Evolutionary conservation across 257 asterid genomes (phyloP), one percentile per base, ranked within the genome.

Genomic region (Phtheirospermum japonicum): DNA sequence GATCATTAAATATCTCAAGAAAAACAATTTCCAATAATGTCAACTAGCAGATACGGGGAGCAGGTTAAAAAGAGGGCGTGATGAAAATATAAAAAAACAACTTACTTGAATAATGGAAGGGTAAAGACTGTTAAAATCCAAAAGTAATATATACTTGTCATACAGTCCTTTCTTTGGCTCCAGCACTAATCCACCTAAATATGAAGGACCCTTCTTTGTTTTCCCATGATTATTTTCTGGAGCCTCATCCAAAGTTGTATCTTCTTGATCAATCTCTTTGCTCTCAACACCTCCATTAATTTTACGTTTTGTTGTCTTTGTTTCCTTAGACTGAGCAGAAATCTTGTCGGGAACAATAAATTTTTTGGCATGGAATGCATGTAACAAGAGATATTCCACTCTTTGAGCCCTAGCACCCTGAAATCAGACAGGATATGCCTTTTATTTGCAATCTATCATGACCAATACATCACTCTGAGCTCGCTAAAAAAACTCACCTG

Each of bases 391-490:
- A 77, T 89, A 93, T 67, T 93, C 99, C 56, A 89, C 99, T 89
- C 96, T 87, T 74, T 89, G 99, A 59, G 99, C 99, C 81, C 99
- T 81, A 46, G 94, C 97, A 72, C 99, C 96, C 99, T 92, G 85
- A 67, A 78, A 71, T 70, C 16, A 62, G 64, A 73, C 64, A 68
- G 55, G 69, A 50, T 11, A 56, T 61, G 10, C 49, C 19, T 8
- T 67, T 68, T 61, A 51, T 43, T 51, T 31, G 57, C 61, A 60
- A 37, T 49, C 51, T 63, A 9, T 65, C 36, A 64, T 14, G 20
- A 59, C n/a, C 33, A 28, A 57, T 30, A 45, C 56, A 39, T 68
- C 32, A 67, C 36, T 52, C 60, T 31, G 42, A 77, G 75, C 49
- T 63, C 61, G 46, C 60, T 43, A 49, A 18, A 66, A 58, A 64